Conservation (phyloP, 1,139 yeast species). For the Debaryomyces sp. region DNA sequence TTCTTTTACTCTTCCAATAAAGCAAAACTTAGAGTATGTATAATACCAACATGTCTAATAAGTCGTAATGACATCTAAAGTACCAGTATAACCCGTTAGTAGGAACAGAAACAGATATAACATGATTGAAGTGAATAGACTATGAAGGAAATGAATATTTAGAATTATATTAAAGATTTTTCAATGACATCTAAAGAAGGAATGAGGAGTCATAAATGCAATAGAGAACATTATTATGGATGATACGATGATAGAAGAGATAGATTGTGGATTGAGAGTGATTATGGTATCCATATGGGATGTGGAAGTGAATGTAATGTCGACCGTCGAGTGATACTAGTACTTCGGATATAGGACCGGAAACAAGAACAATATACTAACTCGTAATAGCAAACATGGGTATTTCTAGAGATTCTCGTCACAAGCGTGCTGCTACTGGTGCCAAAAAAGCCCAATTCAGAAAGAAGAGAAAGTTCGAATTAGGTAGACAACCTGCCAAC, state of each 20-base stretch:
- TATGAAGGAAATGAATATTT: neutral
- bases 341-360: neutral
- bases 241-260: neutral
- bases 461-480: constrained; percentile 99
- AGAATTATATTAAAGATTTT: neutral
- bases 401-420: constrained; percentile 99
- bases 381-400: constrained; percentile 64
- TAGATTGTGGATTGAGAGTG: neutral
- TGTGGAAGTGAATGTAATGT: neutral
- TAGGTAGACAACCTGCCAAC: constrained; percentile 99
- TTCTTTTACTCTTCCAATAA: constrained; percentile 7
- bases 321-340: neutral
- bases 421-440: constrained; percentile 99
- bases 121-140: neutral
- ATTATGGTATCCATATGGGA: neutral
- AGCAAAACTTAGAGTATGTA: constrained; percentile 10
- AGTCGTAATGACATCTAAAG: neutral
- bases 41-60: neutral
- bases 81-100: neutral
- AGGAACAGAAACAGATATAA: neutral
- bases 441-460: constrained; percentile 99
- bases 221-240: neutral
- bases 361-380: constrained; percentile 25
- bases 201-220: neutral
- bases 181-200: neutral